Base-by-base conservation (phyloP, 371 early-diverging fungal genomes). In the Syncephalis plumigaleata region DNA sequence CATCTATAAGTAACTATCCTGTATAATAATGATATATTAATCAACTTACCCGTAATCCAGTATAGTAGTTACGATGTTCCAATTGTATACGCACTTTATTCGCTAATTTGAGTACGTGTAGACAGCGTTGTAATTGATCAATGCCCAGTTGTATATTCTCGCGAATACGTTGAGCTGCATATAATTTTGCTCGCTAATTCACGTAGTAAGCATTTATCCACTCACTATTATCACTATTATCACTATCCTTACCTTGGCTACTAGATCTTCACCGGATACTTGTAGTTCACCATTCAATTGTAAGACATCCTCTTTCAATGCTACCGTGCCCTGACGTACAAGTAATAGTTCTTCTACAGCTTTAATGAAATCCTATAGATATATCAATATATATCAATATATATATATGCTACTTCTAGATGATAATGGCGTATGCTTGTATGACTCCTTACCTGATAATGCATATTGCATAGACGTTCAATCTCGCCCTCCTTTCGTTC, bases 401-500 rank as follows among this genome's bases (percentile, higher is more conserved):
- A 17, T 40, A 2, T 21, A 7, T 23, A 15, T 23, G n/a, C n/a
- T n/a, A n/a, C n/a, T n/a, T n/a, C n/a, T n/a, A n/a, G n/a, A n/a
- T n/a, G n/a, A n/a, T n/a, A n/a, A n/a, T n/a, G n/a, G n/a, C n/a
- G n/a, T n/a, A n/a, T n/a, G n/a, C n/a, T n/a, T n/a, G n/a, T 40
- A 16, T 36, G 13, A 13, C 38, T 15, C 38, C 54, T 23, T 59
- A 82, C 87, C 68, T 90, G 90, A 57, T 93, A 92, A 61, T 98
- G 86, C 52, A 78, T 73, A 59, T 87, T 86, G 70, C 98, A 98
- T 74, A 98, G 82, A 55, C 82, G 79, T 66, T 94, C 93, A 54
- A 98, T 98, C 63, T 98, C 98, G n/a, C 73, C 71, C 57, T 95
- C 96, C 55, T 94, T 93, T 50, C 77, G 74, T 39, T 73, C 60